Conservation (phyloP, 2,329 filamentous ascomycete genomes). For the Helminthosporium solani region DNA sequence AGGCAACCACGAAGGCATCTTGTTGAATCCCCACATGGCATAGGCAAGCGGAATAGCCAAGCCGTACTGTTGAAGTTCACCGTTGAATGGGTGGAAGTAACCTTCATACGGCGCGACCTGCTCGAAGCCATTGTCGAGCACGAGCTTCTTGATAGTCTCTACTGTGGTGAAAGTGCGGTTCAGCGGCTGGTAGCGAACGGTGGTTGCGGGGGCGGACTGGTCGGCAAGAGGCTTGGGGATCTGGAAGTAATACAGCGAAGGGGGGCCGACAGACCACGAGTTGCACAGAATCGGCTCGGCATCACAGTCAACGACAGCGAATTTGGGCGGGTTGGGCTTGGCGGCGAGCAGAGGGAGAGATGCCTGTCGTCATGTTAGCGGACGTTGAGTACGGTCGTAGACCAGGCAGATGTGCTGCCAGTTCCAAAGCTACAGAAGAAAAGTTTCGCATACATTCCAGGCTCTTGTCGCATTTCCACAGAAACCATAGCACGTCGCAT, state of each 20-base stretch:
- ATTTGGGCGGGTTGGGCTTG: slow-evolving; percentile 63
- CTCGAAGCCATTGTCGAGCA: slow-evolving; percentile 60
- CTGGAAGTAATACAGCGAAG: slow-evolving; percentile 65
- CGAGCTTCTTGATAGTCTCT: slow-evolving; percentile 62
- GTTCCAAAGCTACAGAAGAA: neutral
- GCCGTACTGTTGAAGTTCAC: slow-evolving; percentile 62
- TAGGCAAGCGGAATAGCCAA: slow-evolving; percentile 67
- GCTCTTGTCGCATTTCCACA: slow-evolving; percentile 66
- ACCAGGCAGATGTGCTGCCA: neutral
- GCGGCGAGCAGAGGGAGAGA: slow-evolving; percentile 64
- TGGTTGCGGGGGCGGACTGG: slow-evolving; percentile 63
- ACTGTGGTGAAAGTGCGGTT: slow-evolving; percentile 69
- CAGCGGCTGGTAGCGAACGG: slow-evolving; percentile 64
- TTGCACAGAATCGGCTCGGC: slow-evolving; percentile 73
- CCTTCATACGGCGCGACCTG: slow-evolving; percentile 59
- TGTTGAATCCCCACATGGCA: slow-evolving; percentile 61
- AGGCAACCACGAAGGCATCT: slow-evolving; percentile 69
- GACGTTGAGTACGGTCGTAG: slow-evolving; percentile 43
- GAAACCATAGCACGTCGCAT: slow-evolving; percentile 75
- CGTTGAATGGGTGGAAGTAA: slow-evolving; percentile 75
- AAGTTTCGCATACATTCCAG: slow-evolving; percentile 46
- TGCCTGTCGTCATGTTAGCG: slow-evolving; percentile 47
- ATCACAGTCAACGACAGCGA: slow-evolving; percentile 73
- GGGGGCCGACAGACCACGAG: slow-evolving; percentile 66
- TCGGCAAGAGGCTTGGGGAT: slow-evolving; percentile 61